A percentile compares a stretch with the other conserved stretches of the same genome.
These are phyloP conservation scores for Tricladium varicosporioides DNA, from an alignment of 2,329 filamentous ascomycete species.

Conservation along the genomic window DNA sequence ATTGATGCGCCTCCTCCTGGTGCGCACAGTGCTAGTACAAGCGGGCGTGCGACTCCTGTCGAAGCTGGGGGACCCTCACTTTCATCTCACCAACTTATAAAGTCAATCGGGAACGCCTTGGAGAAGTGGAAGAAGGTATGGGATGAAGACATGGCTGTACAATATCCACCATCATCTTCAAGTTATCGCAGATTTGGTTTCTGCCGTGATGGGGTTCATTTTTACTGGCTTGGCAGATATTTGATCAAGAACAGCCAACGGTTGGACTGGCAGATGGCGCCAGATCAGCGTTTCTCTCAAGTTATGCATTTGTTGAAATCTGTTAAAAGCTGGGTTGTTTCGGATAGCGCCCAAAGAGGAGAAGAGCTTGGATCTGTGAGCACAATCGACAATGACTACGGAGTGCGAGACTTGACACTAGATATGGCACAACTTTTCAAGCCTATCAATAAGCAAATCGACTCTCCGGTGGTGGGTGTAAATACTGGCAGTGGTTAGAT, in stretches of 20 bases:
- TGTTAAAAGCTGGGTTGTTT: conserved; percentile 57
- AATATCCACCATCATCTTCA: conserved; percentile 59
- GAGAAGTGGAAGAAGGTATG: conserved; percentile 72
- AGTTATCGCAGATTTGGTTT: conserved; percentile 63
- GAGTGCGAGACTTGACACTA: conserved; percentile 60
- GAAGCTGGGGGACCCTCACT: conserved; percentile 34
- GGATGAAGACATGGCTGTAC: conserved; percentile 66
- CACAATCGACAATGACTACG: conserved; percentile 67
- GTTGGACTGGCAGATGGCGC: conserved; percentile 51
- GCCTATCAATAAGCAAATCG: conserved; percentile 48
- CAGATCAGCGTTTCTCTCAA: conserved; percentile 59
- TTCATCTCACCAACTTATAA: conserved; percentile 46
- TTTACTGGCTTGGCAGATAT: conserved; percentile 69
- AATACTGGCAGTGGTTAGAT: conserved; percentile 23
- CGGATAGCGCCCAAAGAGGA: conserved; percentile 62
- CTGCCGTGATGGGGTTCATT: conserved; percentile 69
- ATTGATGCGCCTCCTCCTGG: conserved; percentile 42
- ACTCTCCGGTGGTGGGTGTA: conserved; percentile 35
- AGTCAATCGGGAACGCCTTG: conserved; percentile 52
- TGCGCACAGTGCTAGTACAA: conserved; percentile 44
- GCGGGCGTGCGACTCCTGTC: conserved; percentile 46
- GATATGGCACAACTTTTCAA: conserved; percentile 72
- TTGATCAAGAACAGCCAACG: conserved; percentile 58
- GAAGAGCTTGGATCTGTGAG: conserved; percentile 67
- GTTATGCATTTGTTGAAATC: conserved; percentile 60